These are phyloP conservation scores for Silene conica DNA, from an alignment of 148 eudicot genomes.

Conservation along the genomic window DNA sequence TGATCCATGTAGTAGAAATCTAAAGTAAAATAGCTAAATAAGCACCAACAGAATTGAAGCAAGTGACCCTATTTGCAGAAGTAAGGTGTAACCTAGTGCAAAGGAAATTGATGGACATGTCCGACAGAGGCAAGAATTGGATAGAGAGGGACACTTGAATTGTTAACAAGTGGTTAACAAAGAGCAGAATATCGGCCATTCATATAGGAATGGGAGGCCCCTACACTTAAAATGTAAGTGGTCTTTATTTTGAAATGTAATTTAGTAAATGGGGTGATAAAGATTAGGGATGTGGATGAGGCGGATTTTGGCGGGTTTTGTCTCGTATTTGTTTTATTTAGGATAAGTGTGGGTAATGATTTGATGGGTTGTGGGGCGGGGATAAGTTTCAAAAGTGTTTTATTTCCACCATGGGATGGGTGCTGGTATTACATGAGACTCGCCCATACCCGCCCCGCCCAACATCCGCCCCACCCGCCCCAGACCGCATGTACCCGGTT, in stretches of 20 bases:
- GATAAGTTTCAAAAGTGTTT: too few species aligned
- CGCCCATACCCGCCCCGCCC: too few species aligned
- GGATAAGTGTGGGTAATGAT: too few species aligned
- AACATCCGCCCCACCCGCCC: too few species aligned
- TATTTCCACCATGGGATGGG: too few species aligned
- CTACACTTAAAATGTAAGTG: neutral
- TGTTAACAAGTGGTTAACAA: constrained; percentile 21
- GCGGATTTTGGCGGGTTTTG: too few species aligned
- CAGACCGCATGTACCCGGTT: too few species aligned
- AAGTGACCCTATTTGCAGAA: neutral
- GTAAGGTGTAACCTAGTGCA: neutral
- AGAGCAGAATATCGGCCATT: constrained; percentile 27
- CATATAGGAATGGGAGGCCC: constrained; percentile 13
- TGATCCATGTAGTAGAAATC: neutral
- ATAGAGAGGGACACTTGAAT: constrained; percentile 15
- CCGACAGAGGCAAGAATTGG: constrained; percentile 6
- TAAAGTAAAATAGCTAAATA: neutral
- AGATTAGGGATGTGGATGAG: too few species aligned
- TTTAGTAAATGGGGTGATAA: constrained; percentile 14
- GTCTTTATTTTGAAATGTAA: constrained; percentile 5
- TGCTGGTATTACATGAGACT: too few species aligned
- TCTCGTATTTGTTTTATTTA: too few species aligned
- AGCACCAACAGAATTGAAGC: neutral
- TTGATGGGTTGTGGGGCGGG: too few species aligned
- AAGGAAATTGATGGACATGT: constrained; percentile 8